phyloP scores from a whole-genome alignment of 2,329 filamentous ascomycete species.

The Cryoendolithus antarcticus region DNA sequence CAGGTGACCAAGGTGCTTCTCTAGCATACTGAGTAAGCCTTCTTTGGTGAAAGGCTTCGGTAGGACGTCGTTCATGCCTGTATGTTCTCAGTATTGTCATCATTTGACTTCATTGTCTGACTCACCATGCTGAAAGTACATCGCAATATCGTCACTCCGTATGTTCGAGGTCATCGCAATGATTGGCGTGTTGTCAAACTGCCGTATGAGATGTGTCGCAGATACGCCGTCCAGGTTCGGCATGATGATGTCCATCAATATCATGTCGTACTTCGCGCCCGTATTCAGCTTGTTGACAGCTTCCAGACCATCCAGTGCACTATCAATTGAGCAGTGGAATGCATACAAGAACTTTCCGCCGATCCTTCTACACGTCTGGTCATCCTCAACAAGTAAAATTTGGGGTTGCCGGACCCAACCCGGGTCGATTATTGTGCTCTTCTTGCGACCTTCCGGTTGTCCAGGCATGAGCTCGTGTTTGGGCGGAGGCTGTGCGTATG shows the following conservation, averaged over 20 bases:
- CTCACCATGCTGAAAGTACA: conserved; percentile 93
- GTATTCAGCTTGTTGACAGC: conserved; percentile 75
- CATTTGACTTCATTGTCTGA: conserved; percentile 1
- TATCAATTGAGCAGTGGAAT: conserved; percentile 52
- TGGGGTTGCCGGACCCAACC: conserved; percentile 58
- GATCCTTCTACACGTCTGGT: conserved; percentile 54
- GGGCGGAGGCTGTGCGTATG: conserved; percentile 61
- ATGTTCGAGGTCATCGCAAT: conserved; percentile 99
- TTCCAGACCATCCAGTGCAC: conserved; percentile 71
- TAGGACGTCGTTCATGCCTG: conserved; percentile 94
- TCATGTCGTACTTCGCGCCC: conserved; percentile 51
- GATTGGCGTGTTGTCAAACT: conserved; percentile 75
- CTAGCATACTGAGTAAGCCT: conserved; percentile 66
- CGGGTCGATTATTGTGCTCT: conserved; percentile 48
- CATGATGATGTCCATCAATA: conserved; percentile 67
- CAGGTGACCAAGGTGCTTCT: conserved; percentile 76
- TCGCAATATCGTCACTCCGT: conserved; percentile 85
- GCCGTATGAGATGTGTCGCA: conserved; percentile 82
- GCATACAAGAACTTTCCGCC: conserved; percentile 55
- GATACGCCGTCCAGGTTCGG: conserved; percentile 90
- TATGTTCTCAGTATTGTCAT: conserved; percentile 1
- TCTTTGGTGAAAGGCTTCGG: conserved; percentile 91
- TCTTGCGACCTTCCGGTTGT: conserved; percentile 42
- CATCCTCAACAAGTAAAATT: conserved; percentile 82
- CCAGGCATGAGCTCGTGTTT: conserved; percentile 36